Percentiles rank a stretch among this genome's conserved stretches.
Evolutionary conservation across 768 basidiomycete species (phyloP).

Genomic region (Multifurca ochricompacta): DNA sequence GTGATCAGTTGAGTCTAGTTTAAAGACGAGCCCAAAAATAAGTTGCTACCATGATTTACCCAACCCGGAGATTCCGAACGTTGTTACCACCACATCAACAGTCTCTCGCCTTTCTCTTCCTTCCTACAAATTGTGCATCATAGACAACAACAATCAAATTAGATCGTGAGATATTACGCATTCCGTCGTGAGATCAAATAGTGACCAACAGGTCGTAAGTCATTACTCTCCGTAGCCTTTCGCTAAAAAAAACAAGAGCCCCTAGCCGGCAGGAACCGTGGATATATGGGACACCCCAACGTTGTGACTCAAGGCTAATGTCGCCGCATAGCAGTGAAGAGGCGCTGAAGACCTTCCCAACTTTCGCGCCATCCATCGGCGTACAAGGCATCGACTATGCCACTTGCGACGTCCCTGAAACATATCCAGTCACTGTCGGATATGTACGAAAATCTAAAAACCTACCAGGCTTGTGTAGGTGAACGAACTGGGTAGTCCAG

Average conservation of each 20-base stretch:
- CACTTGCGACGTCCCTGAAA: constrained; percentile 44
- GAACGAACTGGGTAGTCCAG: constrained; percentile 84
- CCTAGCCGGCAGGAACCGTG: constrained; percentile 12
- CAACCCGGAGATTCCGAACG: too few species aligned
- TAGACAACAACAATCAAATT: constrained; percentile 9
- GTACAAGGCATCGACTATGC: constrained; percentile 41
- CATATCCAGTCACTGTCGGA: background rate
- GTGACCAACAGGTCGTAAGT: constrained; percentile 1
- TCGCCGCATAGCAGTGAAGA: constrained; percentile 33
- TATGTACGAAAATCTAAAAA: constrained; percentile 9
- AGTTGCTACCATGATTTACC: too few species aligned
- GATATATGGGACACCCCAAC: background rate
- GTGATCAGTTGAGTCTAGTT: too few species aligned
- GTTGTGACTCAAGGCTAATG: constrained; percentile 7
- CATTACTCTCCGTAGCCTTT: background rate
- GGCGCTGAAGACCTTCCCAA: constrained; percentile 33
- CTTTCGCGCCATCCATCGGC: constrained; percentile 41
- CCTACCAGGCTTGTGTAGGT: constrained; percentile 65
- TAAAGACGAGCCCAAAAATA: too few species aligned
- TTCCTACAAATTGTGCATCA: background rate
- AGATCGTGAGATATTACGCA: constrained; percentile 5
- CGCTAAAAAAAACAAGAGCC: constrained; percentile 1
- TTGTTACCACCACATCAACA: background rate
- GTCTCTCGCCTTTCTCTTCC: too few species aligned
- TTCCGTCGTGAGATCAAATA: constrained; percentile 5